Percentiles rank a stretch among this genome's conserved stretches.
Evolutionary conservation across 2,329 filamentous ascomycete species (phyloP).

Genomic region (Clarireedia paspali): DNA sequence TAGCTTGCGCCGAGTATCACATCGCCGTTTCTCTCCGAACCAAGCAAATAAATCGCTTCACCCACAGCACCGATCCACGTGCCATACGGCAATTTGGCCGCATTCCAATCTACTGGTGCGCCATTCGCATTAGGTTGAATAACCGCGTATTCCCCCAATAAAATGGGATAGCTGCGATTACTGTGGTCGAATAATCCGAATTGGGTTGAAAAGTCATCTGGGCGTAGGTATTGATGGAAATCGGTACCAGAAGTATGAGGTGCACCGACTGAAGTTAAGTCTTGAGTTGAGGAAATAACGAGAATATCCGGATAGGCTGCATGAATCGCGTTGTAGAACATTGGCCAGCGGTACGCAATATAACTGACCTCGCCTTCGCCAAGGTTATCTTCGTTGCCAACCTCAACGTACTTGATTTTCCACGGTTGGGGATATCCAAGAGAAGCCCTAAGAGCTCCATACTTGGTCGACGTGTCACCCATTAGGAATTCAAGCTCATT

Average conservation of each 20-base stretch:
- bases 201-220: slow-evolving; percentile 18
- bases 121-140: slow-evolving; percentile 18
- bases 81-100: slow-evolving; percentile 10
- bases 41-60: slow-evolving; percentile 23
- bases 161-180: slow-evolving; percentile 14
- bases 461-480: slow-evolving; percentile 36
- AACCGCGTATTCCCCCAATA: slow-evolving; percentile 26
- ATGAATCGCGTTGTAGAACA: slow-evolving; percentile 41
- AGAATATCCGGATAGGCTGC: slow-evolving; percentile 34
- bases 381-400: slow-evolving; percentile 43
- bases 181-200: slow-evolving; percentile 21
- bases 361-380: slow-evolving; percentile 32
- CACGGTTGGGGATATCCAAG: slow-evolving; percentile 44
- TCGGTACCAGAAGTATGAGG: slow-evolving; percentile 13
- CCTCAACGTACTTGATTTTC: slow-evolving; percentile 43
- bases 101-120: slow-evolving; percentile 6
- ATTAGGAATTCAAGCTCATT: slow-evolving; percentile 46
- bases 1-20: slow-evolving; percentile 21
- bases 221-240: slow-evolving; percentile 22
- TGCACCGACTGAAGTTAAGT: slow-evolving; percentile 10
- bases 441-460: slow-evolving; percentile 39
- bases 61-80: slow-evolving; percentile 23
- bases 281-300: slow-evolving; percentile 32
- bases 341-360: slow-evolving; percentile 36
- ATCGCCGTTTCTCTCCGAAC: slow-evolving; percentile 23